phyloP scores from a whole-genome alignment of 805 yeast species.

The Candida sphagnicola region DNA sequence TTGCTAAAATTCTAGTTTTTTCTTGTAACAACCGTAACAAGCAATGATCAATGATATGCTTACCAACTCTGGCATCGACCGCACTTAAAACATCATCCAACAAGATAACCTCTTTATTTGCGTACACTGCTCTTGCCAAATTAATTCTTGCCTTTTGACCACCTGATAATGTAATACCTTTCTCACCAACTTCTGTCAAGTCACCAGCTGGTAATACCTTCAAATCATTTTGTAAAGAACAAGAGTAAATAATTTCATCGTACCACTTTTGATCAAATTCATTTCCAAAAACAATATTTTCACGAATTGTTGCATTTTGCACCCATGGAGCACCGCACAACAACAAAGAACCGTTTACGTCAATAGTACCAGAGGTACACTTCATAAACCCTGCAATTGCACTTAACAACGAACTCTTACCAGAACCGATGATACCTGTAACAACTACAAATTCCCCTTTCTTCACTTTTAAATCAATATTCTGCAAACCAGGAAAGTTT shows the following conservation, averaged over 20 bases:
- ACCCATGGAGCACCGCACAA: conserved; percentile 77
- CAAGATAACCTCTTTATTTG: conserved; percentile 60
- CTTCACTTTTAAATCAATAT: conserved; percentile 50
- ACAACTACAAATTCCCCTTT: conserved; percentile 71
- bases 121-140: conserved; percentile 76
- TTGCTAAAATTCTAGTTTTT: conserved; percentile 73
- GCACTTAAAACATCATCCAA: conserved; percentile 82
- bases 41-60: conserved; percentile 69
- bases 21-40: conserved; percentile 51
- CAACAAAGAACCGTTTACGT: conserved; percentile 49
- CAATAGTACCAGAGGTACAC: conserved; percentile 47
- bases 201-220: conserved; percentile 71
- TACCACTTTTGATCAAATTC: conserved; percentile 51
- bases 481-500: conserved; percentile 40
- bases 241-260: conserved; percentile 52
- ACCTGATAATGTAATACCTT: conserved; percentile 84
- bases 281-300: conserved; percentile 67
- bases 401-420: conserved; percentile 68
- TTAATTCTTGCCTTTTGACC: conserved; percentile 84
- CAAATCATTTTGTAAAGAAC: conserved; percentile 66
- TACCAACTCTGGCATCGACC: conserved; percentile 85
- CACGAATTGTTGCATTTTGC: conserved; percentile 73
- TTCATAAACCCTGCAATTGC: conserved; percentile 74
- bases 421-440: conserved; percentile 80
- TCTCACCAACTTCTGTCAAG: conserved; percentile 75